Evolutionary conservation across 805 yeast genomes (phyloP), one percentile per base, ranked within the genome.

Genomic region (Kodamaea jinghongensis): DNA sequence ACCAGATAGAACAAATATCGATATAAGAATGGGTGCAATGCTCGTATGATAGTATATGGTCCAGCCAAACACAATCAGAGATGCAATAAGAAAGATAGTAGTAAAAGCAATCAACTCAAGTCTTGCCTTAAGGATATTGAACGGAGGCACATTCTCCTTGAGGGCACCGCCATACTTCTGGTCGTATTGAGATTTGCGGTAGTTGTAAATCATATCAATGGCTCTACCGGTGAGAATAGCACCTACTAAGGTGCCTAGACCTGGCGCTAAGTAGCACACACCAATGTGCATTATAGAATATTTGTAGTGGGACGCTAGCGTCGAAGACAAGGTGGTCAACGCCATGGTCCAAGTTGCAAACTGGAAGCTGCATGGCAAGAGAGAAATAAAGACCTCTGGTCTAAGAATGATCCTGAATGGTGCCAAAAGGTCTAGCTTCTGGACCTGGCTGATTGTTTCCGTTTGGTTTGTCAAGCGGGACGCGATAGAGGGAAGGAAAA

Each of bases 281-380:
- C 96, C 96, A 28, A 86, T 76, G 33, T 77, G 69, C 32, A 77
- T 61, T 1, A 80, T 73, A 1, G 71, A 47, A 44, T 78, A 74
- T 20, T 69, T 60, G 48, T 86, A 86, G 4, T 63, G 46, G 6
- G 58, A 56, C 23, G 75, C 65, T 25, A 87, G 58, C 10, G 69
- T 63, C 0, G 83, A 74, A 0, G 89, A 71, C 41, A 84, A 58
- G 0, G 88, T 73, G 0, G 95, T 82, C 42, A 84, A 71, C 12
- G 77, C 67, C 63, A 82, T 73, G 4, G 83, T 78, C 88, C 91
- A 86, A 2, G 75, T 65, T 1, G 89, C 71, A 58, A 78, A 86
- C 44, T 79, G 77, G 3, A 86, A 42, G 0, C 86, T 80, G 7
- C 76, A 69, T 1, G 88, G 83, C 1, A 80, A 36, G 25, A 86